These are phyloP conservation scores for Globisporangium parvum DNA, from an alignment of 352 stramenopile genomes.

Conservation along the genomic window DNA sequence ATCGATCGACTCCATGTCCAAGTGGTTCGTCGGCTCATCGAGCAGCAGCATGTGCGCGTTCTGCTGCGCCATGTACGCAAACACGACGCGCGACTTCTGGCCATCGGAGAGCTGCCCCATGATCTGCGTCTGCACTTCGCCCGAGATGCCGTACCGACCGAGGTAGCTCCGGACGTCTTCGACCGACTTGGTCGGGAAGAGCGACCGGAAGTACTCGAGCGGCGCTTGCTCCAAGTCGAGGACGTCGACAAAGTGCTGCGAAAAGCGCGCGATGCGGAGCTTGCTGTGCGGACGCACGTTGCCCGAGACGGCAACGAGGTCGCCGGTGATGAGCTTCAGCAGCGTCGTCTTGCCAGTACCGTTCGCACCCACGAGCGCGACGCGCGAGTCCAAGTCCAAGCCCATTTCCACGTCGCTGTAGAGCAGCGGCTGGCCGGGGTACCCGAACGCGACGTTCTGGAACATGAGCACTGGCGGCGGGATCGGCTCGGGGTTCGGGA, in stretches of 20 bases:
- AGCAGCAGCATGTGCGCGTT: constrained; percentile 95
- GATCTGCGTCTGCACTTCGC: constrained; percentile 94
- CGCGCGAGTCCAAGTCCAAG: constrained; percentile 95
- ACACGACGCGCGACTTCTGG: constrained; percentile 97
- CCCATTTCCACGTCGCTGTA: constrained; percentile 95
- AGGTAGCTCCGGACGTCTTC: constrained; percentile 95
- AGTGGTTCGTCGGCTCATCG: constrained; percentile 88
- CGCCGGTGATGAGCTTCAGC: constrained; percentile 96
- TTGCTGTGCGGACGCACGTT: constrained; percentile 96
- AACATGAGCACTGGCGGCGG: constrained; percentile 96
- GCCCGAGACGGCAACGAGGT: constrained; percentile 90
- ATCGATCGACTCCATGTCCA: constrained; percentile 96
- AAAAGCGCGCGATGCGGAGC: constrained; percentile 95
- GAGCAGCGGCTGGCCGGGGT: constrained; percentile 87
- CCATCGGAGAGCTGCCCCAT: constrained; percentile 95
- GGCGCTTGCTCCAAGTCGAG: constrained; percentile 93
- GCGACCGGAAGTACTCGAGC: constrained; percentile 95
- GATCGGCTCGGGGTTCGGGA: constrained; percentile 93
- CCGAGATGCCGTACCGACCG: constrained; percentile 94
- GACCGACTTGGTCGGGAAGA: constrained; percentile 91
- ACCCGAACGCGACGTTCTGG: constrained; percentile 96
- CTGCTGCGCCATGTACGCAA: constrained; percentile 96
- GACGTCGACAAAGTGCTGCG: constrained; percentile 98
- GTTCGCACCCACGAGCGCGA: constrained; percentile 96
- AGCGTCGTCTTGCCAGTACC: constrained; percentile 96